Evolutionary conservation across 441 rosid species (phyloP).

Genomic region (Sinapis alba): DNA sequence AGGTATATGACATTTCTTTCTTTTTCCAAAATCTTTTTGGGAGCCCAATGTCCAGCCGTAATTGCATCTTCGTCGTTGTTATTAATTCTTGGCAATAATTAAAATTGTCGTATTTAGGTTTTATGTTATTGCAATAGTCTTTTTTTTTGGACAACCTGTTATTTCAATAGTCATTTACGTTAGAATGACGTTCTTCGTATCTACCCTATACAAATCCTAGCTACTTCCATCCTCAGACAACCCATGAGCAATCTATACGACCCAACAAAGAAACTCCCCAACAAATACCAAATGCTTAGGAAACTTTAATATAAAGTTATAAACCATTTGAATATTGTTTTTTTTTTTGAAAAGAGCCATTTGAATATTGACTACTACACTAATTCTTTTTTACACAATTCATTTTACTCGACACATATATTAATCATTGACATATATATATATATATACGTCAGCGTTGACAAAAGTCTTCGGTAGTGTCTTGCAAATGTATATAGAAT

Average conservation of each 20-base stretch:
- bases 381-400: neutral
- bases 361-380: slow-evolving; percentile 24
- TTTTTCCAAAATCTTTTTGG: slow-evolving; percentile 10
- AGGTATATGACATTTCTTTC: slow-evolving; percentile 23
- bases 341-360: too few relatives aligned
- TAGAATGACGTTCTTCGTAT: slow-evolving; percentile 23
- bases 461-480: slow-evolving; percentile 21
- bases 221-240: slow-evolving; percentile 34
- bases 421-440: slow-evolving; percentile 7
- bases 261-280: slow-evolving; percentile 1
- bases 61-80: slow-evolving; percentile 30
- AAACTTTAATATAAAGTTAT: slow-evolving; percentile 3
- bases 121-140: too few relatives aligned
- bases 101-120: slow-evolving; percentile 18
- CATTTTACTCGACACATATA: slow-evolving; percentile 6
- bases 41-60: slow-evolving; percentile 30
- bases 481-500: neutral
- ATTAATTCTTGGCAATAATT: slow-evolving; percentile 14
- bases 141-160: too few relatives aligned
- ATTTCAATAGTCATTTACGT: slow-evolving; percentile 17
- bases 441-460: neutral
- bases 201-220: slow-evolving; percentile 37
- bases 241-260: slow-evolving; percentile 35
- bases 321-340: too few relatives aligned
- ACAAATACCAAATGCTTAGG: slow-evolving; percentile 20